Percentiles rank a stretch among this genome's conserved stretches.
Evolutionary conservation across 208 protist species (phyloP).

Genomic region (Porcisia hertigi): DNA sequence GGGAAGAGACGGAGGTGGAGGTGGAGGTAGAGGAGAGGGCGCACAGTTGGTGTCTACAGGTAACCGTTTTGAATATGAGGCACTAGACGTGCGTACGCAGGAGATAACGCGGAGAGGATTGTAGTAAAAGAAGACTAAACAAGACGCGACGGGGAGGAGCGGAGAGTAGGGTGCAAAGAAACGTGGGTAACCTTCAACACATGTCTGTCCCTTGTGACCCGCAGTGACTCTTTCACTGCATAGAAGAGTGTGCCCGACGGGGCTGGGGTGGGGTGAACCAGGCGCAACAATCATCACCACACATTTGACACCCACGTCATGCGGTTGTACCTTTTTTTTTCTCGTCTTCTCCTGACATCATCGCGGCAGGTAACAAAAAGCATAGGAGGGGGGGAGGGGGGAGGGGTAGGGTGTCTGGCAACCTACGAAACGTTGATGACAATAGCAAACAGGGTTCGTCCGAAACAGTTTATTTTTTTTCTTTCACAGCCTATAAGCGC

Average conservation of each 20-base stretch:
- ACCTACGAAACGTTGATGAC: neutral
- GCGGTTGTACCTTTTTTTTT: neutral
- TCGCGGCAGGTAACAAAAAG: neutral
- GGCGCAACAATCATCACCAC: neutral
- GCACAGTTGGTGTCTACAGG: neutral
- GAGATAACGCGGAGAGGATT: neutral
- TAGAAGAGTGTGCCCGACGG: too few relatives aligned
- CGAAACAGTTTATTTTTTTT: neutral
- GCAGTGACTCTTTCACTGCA: too few relatives aligned
- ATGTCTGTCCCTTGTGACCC: too few relatives aligned
- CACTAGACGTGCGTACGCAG: neutral
- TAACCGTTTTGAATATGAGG: neutral
- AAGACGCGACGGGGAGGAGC: neutral
- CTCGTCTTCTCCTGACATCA: neutral
- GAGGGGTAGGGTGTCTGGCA: too few relatives aligned
- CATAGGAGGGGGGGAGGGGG: too few relatives aligned
- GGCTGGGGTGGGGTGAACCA: too few relatives aligned
- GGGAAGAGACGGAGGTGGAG: neutral
- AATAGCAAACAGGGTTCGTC: neutral
- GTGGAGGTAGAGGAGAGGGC: neutral
- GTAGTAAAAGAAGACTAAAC: neutral
- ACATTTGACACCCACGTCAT: neutral
- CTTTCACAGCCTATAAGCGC: constrained; percentile 19
- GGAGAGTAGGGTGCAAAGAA: neutral
- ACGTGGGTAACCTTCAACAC: too few relatives aligned